phyloP scores from a whole-genome alignment of 2,329 filamentous ascomycete species.

The Fusarium temperatum region DNA sequence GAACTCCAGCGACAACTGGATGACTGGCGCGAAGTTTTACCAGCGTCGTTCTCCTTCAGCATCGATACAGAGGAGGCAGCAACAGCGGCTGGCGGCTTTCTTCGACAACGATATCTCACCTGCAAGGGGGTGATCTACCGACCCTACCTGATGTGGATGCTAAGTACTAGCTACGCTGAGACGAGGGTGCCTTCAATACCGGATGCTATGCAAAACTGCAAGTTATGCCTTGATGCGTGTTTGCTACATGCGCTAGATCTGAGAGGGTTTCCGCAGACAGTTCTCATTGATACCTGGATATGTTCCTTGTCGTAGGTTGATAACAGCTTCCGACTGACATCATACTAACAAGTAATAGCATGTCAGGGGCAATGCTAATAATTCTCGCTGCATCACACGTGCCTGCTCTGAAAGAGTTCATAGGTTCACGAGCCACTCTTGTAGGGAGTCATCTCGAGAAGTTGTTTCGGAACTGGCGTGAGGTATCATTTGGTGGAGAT shows the following conservation, averaged over 20 bases:
- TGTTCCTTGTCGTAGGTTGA: constrained; percentile 60
- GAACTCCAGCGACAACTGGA: constrained; percentile 60
- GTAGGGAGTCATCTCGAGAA: constrained; percentile 54
- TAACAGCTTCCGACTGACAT: accelerated
- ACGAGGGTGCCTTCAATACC: constrained; percentile 40
- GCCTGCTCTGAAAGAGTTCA: constrained; percentile 48
- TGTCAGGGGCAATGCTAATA: constrained; percentile 60
- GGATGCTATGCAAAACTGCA: constrained; percentile 53
- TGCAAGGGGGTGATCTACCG: constrained; percentile 63
- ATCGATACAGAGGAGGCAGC: constrained; percentile 43
- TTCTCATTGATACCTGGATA: constrained; percentile 64
- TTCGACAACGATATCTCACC: constrained; percentile 60
- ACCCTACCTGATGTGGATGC: constrained; percentile 60
- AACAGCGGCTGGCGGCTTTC: constrained; percentile 57
- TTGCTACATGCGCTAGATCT: constrained; percentile 59
- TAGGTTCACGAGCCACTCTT: constrained; percentile 49
- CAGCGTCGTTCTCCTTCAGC: constrained; percentile 53
- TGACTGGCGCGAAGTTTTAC: constrained; percentile 58
- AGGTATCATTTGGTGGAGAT: constrained; percentile 47
- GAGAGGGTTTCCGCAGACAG: constrained; percentile 58
- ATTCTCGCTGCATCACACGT: constrained; percentile 56
- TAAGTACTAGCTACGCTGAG: constrained; percentile 49
- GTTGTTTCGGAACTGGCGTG: constrained; percentile 55
- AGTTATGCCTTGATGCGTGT: constrained; percentile 58
- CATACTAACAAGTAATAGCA: constrained; percentile 42